Evolutionary conservation across 306 rosid species (phyloP), one percentile per base, ranked within the genome.

Genomic region (Quercus wislizeni): DNA sequence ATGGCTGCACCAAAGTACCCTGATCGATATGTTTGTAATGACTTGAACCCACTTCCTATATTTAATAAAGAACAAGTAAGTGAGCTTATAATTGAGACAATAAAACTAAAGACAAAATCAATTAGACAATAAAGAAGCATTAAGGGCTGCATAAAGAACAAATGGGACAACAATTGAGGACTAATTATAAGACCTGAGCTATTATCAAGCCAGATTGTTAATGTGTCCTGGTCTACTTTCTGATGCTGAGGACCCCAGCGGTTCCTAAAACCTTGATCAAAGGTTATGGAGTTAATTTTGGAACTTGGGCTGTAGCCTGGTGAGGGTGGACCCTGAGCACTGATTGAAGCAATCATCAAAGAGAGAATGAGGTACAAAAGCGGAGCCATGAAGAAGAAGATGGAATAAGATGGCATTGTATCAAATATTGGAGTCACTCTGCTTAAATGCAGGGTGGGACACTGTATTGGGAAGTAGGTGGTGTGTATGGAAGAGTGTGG

Each of bases 21-120:
- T n/a, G 94, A 91, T 49, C 51, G 73, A 55, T 93, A 95, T 0
- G 92, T 58, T 21, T 67, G 86, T 38, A 78, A 73, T 5, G 99
- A 95, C 87, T 91, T 93, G 88, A 90, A 95, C 70, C 99, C 99
- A 76, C 98, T 95, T 75, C 98, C 99, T 91, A 67, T 65, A 64
- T 49, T 81, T 76, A 15, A 25, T 51, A 77, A 73, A n/a, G 17
- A 35, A 55, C 14, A 28, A 15, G 73, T 69, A 19, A 13, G 23
- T 46, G 35, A 69, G 27, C 9, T 21, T 59, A 71, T 52, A 52
- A 76, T 46, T 55, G 64, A 58, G 15, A 56, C 4, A 55, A 62
- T 49, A 69, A 69, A 35, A 18, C 51, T 6, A 38, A 27, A 23
- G 1, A 52, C 5, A 19, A 3, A 54, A 49, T 28, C 18, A 23